A percentile compares a stretch with the other conserved stretches of the same genome.
Evolutionary conservation across 2,329 filamentous ascomycete genomes (phyloP).

Genomic region (Cadophora gregata): DNA sequence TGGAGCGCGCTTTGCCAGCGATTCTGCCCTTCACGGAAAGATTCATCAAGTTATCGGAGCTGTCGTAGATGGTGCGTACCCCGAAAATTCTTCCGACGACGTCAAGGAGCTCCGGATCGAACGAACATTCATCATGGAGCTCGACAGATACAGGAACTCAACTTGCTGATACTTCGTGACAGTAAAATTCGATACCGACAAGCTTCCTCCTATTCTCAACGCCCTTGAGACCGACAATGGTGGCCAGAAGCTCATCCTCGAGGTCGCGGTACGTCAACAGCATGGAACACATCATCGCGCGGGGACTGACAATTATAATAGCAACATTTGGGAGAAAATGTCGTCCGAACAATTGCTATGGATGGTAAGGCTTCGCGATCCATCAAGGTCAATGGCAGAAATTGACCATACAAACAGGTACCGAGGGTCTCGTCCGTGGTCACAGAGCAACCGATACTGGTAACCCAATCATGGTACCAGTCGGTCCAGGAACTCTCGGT

Average conservation of each 20-base stretch:
- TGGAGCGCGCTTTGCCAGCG: slow-evolving; percentile 58
- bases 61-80: slow-evolving; percentile 88
- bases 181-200: slow-evolving; percentile 97
- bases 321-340: slow-evolving; percentile 99
- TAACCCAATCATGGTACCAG: slow-evolving; percentile 93
- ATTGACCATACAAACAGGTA: slow-evolving; percentile 66
- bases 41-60: slow-evolving; percentile 93
- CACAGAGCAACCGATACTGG: slow-evolving; percentile 86
- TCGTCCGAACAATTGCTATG: slow-evolving; percentile 99
- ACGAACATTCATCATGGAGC: slow-evolving; percentile 28
- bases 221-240: slow-evolving; percentile 91
- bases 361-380: slow-evolving; percentile 72
- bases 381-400: slow-evolving; percentile 28
- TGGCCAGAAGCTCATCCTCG: slow-evolving; percentile 92
- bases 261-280: slow-evolving; percentile 81
- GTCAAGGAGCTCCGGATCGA: slow-evolving; percentile 37
- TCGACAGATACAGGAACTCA: slow-evolving; percentile 25
- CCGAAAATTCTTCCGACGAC: slow-evolving; percentile 48
- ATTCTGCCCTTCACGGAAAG: slow-evolving; percentile 65
- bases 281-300: slow-evolving; percentile 28
- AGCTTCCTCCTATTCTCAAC: slow-evolving; percentile 97
- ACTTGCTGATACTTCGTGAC: slow-evolving; percentile 46
- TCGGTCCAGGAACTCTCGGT: slow-evolving; percentile 90
- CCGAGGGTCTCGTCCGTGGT: slow-evolving; percentile 98
- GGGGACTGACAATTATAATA: slow-evolving; percentile 54